These are phyloP conservation scores for Colletotrichum nymphaeae DNA, from an alignment of 2,329 filamentous ascomycete genomes.

Conservation along the genomic window DNA sequence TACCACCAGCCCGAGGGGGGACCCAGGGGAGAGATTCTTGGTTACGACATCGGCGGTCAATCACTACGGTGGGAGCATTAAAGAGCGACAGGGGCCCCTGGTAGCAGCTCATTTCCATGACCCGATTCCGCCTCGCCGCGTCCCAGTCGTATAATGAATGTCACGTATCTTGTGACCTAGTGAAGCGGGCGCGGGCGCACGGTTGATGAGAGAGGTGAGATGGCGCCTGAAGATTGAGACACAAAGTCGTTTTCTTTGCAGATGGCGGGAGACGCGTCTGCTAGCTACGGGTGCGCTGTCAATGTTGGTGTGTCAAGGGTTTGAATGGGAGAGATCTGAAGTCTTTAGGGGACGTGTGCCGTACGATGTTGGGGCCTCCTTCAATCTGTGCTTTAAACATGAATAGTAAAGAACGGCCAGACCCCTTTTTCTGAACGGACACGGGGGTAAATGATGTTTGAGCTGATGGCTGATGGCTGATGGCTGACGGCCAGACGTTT, in stretches of 20 bases:
- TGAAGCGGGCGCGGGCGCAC: neutral
- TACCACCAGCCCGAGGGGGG: neutral
- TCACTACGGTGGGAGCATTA: neutral
- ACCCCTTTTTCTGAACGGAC: neutral
- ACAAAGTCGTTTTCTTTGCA: neutral
- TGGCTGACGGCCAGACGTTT: neutral
- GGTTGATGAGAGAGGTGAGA: neutral
- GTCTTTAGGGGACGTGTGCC: slow-evolving; percentile 3
- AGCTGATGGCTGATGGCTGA: too few species aligned
- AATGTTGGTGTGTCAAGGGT: neutral
- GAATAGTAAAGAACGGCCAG: neutral
- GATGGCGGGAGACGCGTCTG: too few species aligned
- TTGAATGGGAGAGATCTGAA: neutral
- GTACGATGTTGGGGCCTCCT: neutral
- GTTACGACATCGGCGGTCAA: neutral
- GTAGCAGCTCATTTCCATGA: slow-evolving; percentile 28
- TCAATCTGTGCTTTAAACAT: neutral
- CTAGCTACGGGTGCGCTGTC: neutral
- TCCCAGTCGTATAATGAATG: neutral
- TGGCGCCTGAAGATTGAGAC: neutral
- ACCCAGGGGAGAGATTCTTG: too few species aligned
- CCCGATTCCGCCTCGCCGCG: neutral
- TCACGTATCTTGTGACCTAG: neutral
- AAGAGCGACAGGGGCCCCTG: slow-evolving; percentile 22
- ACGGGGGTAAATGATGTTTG: too few species aligned